Base-by-base conservation (phyloP, 2,329 filamentous ascomycete genomes). In the Scedosporium minutisporum region DNA sequence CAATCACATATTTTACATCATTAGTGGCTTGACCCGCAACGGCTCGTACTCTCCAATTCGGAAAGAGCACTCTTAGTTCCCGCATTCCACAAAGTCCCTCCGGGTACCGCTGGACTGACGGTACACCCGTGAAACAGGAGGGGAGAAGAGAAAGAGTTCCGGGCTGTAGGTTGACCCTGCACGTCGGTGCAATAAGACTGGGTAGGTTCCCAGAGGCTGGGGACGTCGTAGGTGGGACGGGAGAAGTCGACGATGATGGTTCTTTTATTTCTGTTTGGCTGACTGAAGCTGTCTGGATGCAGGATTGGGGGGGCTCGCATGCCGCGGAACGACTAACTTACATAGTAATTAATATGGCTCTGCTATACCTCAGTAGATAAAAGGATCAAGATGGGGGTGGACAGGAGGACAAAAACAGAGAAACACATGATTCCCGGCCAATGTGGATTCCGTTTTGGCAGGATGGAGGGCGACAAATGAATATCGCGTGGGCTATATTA, bases 341-440 rank as follows among this genome's bases (percentile, higher is more conserved):
- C 33, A 38, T 38, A 38, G 10, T 38, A 38, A 14, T 48, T 27
- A 51, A 61, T 41, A 41, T 55, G 21, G 33, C 33, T n/a, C 18
- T 23, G 21, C 29, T 25, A 23, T 18, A n/a, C n/a, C n/a, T n/a
- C n/a, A n/a, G n/a, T n/a, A 46, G 3, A 14, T 29, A 61, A 18
- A 21, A 33, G 16, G n/a, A 14, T 18, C 14, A 27, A 18, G 44
- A 29, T 27, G 4, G 23, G 51, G 23, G 12, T 6, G 51, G 23
- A 27, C 12, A 12, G 59, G 60, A 57, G 12, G 38, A 16, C 9
- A 18, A 57, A 12, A 29, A 25, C 23, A 14, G 25, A 57, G 51
- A 23, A 57, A 57, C 60, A 61, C 60, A 61, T 61, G 60, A 61
- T 48, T 16, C 55, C 21, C n/a, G 14, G 48, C 14, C 46, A 42